These are phyloP conservation scores for Trametes coccinea DNA, from an alignment of 768 basidiomycete species.

Conservation along the genomic window DNA sequence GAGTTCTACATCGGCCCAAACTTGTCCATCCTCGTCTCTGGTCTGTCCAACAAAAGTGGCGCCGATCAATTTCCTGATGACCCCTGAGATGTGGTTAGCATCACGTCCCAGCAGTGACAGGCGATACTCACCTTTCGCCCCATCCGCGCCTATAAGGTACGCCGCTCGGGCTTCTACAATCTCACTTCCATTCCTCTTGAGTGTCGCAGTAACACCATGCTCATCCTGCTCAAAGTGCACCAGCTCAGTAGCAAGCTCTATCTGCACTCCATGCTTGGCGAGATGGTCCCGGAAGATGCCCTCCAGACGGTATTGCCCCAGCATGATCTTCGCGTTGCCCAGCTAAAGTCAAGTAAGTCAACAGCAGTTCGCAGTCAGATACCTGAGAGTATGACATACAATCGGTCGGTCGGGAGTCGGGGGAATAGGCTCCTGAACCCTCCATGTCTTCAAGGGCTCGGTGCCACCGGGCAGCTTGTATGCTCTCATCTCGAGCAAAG, in stretches of 20 bases:
- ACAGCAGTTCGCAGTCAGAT: too few species aligned
- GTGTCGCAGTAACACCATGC: conserved; percentile 33
- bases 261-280: conserved; percentile 25
- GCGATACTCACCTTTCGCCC: conserved; percentile 33
- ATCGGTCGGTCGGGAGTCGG: conserved; percentile 22
- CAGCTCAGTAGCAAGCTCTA: conserved; percentile 41
- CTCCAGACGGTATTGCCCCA: conserved; percentile 30
- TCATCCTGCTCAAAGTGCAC: conserved; percentile 34
- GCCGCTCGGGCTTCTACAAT: conserved; percentile 27
- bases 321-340: not conserved
- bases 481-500: conserved; percentile 2
- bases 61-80: conserved; percentile 41
- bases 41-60: conserved; percentile 46
- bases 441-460: conserved; percentile 9
- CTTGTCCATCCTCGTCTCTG: conserved; percentile 23
- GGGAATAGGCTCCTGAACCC: not conserved
- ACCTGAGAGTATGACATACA: conserved; percentile 1
- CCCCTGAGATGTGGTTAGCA: conserved; percentile 25
- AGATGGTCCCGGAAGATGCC: conserved; percentile 35
- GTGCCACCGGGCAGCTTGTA: conserved; percentile 27
- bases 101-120: not conserved
- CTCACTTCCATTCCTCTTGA: conserved; percentile 28
- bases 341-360: not conserved
- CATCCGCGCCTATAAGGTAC: conserved; percentile 45
- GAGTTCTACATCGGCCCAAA: conserved; percentile 41